Base-by-base conservation (phyloP, 1,139 yeast genomes). In the Saccharomyces pastorianus region DNA sequence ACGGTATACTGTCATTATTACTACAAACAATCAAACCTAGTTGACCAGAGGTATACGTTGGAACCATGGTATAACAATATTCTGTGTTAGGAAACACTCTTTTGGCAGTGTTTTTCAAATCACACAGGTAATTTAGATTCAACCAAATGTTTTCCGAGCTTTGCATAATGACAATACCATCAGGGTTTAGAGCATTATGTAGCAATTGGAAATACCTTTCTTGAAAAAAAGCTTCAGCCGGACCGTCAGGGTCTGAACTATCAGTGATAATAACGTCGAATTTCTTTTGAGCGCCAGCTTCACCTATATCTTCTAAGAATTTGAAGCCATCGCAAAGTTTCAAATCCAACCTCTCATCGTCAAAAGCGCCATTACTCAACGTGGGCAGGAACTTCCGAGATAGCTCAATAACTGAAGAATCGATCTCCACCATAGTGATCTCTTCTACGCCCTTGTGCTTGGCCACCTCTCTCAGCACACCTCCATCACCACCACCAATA, bases 221-320 rank as follows among this genome's bases (percentile, higher is more conserved):
- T 72, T 90, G 91, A 76, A 93, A 93, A 61, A 93, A 86, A 49
- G 89, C 88, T 65, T 85, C 96, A 2, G 99, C 99, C 8, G 99
- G 99, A 1, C 99, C 99, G 65, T 93, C 98, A 2, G 98, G 98
- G 70, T 93, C 99, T 8, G 96, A 87, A 8, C 96, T 88, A 71
- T 93, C 99, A 42, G 97, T 90, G 63, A 93, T 89, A 61, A 93
- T 90, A 50, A 91, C 85, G 70, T 93, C 98, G 68, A 78, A 91
- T 62, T 79, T 78, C 56, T 61, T 58, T 17, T 71, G 70, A 64
- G 74, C 68, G 61, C 76, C 73, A 53, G 68, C 68, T 28, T 67
- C 58, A 0, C 65, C 59, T 2, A 64, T 50, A 49, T 78, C 76
- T 57, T 80, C 77, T 63, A 91, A 76, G 69, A 76, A 91, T 73